Evolutionary conservation across 176 grass and related monocot genomes (phyloP), one percentile per base, ranked within the genome.

Genomic region (Chrysopogon serrulatus): DNA sequence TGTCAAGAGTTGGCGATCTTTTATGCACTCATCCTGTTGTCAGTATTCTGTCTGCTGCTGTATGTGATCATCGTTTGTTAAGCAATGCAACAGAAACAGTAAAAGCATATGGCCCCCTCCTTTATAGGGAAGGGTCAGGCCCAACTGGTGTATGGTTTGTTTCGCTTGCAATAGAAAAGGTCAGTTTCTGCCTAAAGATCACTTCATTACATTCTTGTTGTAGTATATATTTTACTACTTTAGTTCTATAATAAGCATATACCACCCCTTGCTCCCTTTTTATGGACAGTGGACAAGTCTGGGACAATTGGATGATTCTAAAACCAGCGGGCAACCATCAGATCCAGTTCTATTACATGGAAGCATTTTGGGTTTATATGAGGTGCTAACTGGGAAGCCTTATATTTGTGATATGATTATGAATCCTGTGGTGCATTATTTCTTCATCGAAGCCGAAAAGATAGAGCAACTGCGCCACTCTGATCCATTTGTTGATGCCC

Each of bases 381-480:
- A 45, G 44, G 44, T 45, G 44, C 44, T 94, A 72, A 85, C 16
- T 83, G 92, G 94, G 71, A 97, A 94, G 57, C 88, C 88, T 79
- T 92, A 92, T 86, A 87, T 97, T 53, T 97, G 94, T 83, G 90
- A 94, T 41, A 92, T 94, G 78, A 84, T 92, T 34, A 89, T 92
- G 14, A 92, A 97, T 45, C 94, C 94, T 34, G 83, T 90, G 34
- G 90, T 92, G 56, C 92, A 94, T 39, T 94, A 90, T 80, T 97
- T 97, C 92, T 97, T 97, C 69, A 85, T 97, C 16, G 88, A 92
- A 77, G 73, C 92, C 68, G 92, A 94, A 79, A 97, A 97, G 73
- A 94, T 94, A 64, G 83, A 85, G 45, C 83, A 84, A 75, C 35
- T 97, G 54, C 62, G 74, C 72, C 79, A 74, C n/a, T 94, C 92